These are phyloP conservation scores for Ophiorrhiza pumila DNA, from an alignment of 257 asterid genomes.

Conservation along the genomic window DNA sequence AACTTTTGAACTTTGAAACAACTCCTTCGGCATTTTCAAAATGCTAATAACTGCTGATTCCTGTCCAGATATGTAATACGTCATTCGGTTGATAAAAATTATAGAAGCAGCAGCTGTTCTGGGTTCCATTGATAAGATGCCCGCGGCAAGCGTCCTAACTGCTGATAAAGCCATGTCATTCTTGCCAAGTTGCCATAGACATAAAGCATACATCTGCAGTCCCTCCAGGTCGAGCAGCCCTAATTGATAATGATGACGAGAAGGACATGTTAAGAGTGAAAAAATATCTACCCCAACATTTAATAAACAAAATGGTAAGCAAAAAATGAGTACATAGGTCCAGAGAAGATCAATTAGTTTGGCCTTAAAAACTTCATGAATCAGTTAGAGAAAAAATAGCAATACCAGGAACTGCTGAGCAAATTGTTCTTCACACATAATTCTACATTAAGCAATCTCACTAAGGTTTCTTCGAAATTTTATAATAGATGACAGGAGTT, in stretches of 20 bases:
- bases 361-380: not conserved
- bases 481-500: not conserved
- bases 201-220: conserved; percentile 76
- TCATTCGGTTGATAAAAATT: conserved; percentile 73
- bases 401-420: not conserved
- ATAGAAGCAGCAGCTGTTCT: conserved; percentile 56
- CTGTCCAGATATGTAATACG: conserved; percentile 61
- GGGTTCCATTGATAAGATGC: conserved; percentile 61
- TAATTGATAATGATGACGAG: conserved; percentile 38
- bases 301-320: not conserved
- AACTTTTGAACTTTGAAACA: conserved; percentile 60
- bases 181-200: conserved; percentile 78
- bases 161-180: conserved; percentile 65
- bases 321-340: not conserved
- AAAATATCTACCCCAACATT: not conserved
- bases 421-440: not conserved
- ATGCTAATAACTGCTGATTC: conserved; percentile 67
- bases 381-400: not conserved
- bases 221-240: conserved; percentile 76
- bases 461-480: not conserved
- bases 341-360: not conserved
- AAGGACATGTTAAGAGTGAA: not conserved
- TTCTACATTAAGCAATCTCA: not conserved
- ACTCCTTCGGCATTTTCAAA: conserved; percentile 74
- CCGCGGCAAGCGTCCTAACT: conserved; percentile 58